Base-by-base conservation (phyloP, 2,329 filamentous ascomycete genomes). In the Penicillium brevicompactum region DNA sequence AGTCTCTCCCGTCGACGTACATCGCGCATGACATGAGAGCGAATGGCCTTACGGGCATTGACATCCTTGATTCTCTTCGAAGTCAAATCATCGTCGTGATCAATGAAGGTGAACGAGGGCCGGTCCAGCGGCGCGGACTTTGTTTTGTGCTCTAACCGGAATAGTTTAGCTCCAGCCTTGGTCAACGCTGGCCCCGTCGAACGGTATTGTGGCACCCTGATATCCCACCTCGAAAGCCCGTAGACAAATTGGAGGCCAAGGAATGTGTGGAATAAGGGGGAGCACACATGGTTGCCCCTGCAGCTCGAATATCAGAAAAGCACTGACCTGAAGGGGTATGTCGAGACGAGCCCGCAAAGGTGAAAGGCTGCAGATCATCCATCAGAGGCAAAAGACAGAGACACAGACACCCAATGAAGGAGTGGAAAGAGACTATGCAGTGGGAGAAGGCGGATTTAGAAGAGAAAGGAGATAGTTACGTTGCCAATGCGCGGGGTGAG, bases 11-110 rank as follows among this genome's bases (percentile, higher is more conserved):
- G 67, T 30, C 72, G 70, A 38, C 74, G 74, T 14, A 76, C 74
- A 59, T 75, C 69, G 40, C 74, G 72, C 74, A 76, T 76, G 16
- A 76, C 74, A 70, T 76, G 74, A 13, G 74, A 76, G 14, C 74
- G 71, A 45, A 76, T 76, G 11, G 69, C 69, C 59, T 74, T 74
- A 42, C 73, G 69, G 30, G 74, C 71, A 57, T 71, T 69, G 49
- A 64, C 66, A 64, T 76, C 68, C 55, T 68, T 73, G 59, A 75
- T 76, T 45, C 69, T 61, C 52, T 74, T 74, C 27, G 70, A 71
- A 22, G 67, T 64, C 56, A 75, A 56, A 51, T 75, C 72, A 56
- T 76, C 70, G 56, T 74, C 69, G 51, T 76, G 73, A 55, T 74
- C 71, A 55, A 76, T 76, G 56, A 76, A 76, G 21, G 74, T 76